These are phyloP conservation scores for Geranium rotundifolium DNA, from an alignment of 345 rosid genomes.

Conservation along the genomic window DNA sequence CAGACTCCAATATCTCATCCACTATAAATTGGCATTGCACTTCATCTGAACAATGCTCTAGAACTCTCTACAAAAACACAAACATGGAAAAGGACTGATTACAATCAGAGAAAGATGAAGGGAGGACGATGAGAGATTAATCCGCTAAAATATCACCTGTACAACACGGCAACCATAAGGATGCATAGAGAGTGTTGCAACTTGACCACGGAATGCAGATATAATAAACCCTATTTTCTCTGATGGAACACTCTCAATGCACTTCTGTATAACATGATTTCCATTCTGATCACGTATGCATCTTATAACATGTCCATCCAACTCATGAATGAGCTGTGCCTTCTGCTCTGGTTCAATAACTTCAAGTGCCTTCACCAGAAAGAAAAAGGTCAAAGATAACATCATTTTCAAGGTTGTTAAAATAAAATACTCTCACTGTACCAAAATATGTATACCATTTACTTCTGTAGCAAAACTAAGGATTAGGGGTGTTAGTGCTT, in stretches of 20 bases:
- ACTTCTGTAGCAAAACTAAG: no score
- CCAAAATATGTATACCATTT: no score
- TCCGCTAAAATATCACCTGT: conserved; percentile 39
- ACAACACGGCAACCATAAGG: conserved; percentile 98
- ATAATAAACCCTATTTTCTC: conserved; percentile 69
- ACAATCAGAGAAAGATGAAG: conserved; percentile 6
- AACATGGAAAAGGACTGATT: conserved; percentile 2
- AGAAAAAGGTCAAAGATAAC: conserved; percentile 10
- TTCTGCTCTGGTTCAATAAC: conserved; percentile 92
- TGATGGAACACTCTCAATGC: conserved; percentile 72
- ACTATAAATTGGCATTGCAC: conserved; percentile 66
- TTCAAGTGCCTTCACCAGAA: conserved; percentile 62
- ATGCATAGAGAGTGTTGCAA: conserved; percentile 74
- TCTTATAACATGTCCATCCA: conserved; percentile 80
- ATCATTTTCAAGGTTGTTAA: background rate
- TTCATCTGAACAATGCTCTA: conserved; percentile 86
- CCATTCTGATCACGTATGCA: conserved; percentile 98
- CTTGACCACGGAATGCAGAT: conserved; percentile 78
- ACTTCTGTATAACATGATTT: conserved; percentile 94
- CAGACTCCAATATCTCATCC: conserved; percentile 84
- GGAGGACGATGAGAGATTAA: background rate
- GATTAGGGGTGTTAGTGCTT: no score
- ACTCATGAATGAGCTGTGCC: conserved; percentile 60
- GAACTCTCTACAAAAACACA: conserved; percentile 53
- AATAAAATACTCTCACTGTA: background rate